Conservation (phyloP, 208 protist genomes). For the Acanthamoeba healyi region DNA sequence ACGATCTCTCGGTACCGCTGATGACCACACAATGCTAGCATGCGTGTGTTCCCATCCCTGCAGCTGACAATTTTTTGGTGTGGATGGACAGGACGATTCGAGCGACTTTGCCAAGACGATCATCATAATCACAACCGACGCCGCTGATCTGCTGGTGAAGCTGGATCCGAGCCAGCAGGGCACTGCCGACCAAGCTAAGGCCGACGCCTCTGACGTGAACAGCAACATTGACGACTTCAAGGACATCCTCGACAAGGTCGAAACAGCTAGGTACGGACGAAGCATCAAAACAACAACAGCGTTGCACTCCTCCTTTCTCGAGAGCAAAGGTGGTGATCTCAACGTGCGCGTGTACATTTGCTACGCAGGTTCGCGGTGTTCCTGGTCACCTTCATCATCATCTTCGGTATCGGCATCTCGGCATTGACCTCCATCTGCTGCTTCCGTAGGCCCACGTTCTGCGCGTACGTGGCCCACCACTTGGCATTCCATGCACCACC, state of each 20-base stretch:
- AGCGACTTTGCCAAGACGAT: not conserved
- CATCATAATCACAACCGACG: not conserved
- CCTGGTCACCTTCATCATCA: constrained; percentile 35
- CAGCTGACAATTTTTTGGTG: not conserved
- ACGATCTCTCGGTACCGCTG: not conserved
- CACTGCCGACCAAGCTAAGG: not conserved
- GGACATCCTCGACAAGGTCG: not conserved
- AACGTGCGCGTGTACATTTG: not conserved
- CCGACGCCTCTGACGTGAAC: not conserved
- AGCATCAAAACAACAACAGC: too few relatives aligned
- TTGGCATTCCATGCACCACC: too few relatives aligned
- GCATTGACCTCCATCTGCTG: not conserved
- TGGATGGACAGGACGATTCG: not conserved
- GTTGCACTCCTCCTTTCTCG: too few relatives aligned
- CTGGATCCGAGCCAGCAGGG: not conserved
- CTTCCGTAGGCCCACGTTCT: not conserved
- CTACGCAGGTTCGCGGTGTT: not conserved
- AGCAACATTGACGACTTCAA: not conserved
- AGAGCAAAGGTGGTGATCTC: too few relatives aligned
- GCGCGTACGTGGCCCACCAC: not conserved
- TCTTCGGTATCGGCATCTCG: constrained; percentile 34
- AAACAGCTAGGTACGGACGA: not conserved
- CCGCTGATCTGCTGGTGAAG: constrained; percentile 9
- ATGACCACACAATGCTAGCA: too few relatives aligned
- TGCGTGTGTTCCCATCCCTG: too few relatives aligned